Evolutionary conservation across 192 early-diverging fungal species (phyloP), one percentile per base, ranked within the genome.

Genomic region (Coemansia sp.): DNA sequence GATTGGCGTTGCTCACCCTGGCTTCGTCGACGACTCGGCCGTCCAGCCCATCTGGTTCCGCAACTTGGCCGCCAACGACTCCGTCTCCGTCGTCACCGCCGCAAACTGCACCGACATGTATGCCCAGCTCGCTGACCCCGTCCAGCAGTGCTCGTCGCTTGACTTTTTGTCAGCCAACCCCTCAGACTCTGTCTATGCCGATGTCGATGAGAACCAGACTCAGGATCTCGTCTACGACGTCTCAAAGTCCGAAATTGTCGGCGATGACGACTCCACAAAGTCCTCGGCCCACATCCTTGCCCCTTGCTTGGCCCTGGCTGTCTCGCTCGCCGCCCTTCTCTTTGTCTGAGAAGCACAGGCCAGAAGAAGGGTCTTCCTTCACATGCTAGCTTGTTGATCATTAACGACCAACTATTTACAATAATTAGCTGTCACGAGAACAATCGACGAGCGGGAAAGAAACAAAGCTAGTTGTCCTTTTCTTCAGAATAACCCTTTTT

Each of bases 41-140:
- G 85, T 83, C 61, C 30, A 61, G 31, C 84, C 85, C 50, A 78
- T 73, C 58, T 92, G 88, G 89, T 72, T 91, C 63, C 87, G 90
- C 66, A 88, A 91, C 50, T 63, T 91, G 64, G 87, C 84, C 29
- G 75, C 74, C 25, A 45, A 61, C 29, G 86, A 87, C 48, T 6
- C 75, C n/a, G 83, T 82, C 60, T 81, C 75, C 36, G 59, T 79
- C 10, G 60, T 74, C 55, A 74, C 65, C 9, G 75, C 81, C 22
- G 54, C 61, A 6, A 76, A 87, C 74, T 91, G 89, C 64, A 83
- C 85, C 11, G 74, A 75, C 50, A 64, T 70, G 30, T 73, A 83
- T 36, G 63, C 78, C 0, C 54, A 56, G 48, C 65, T 64, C 50
- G 23, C 59, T 29, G 55, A 74, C 40, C 72, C 77, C 2, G 77